A percentile compares a stretch with the other conserved stretches of the same genome.
phyloP scores from a whole-genome alignment of 192 early-diverging fungal species.

The Podila verticillata region DNA sequence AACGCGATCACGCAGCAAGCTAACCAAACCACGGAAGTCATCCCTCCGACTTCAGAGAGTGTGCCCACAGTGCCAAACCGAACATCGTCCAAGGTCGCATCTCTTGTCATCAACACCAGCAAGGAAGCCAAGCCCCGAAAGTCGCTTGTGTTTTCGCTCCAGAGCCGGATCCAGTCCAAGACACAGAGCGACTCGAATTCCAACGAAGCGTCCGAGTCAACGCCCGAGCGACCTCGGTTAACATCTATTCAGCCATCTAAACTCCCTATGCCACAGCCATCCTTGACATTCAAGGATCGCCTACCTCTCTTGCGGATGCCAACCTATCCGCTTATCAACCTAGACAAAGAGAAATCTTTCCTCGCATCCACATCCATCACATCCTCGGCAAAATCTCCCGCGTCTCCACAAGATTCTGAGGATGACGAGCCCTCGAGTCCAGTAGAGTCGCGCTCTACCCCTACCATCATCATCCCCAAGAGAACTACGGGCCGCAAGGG shows the following conservation, averaged over 20 bases:
- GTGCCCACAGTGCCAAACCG: neutral
- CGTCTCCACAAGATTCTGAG: neutral
- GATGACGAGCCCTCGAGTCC: neutral
- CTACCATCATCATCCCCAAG: constrained; percentile 28
- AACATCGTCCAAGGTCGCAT: neutral
- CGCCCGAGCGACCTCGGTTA: neutral
- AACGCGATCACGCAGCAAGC: constrained; percentile 5
- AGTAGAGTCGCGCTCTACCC: neutral
- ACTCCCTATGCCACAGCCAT: neutral
- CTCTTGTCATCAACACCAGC: neutral
- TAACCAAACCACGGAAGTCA: neutral
- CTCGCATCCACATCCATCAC: neutral
- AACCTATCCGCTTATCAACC: constrained; percentile 26
- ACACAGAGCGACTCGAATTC: neutral
- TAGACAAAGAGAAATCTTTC: constrained; percentile 10
- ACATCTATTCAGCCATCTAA: neutral
- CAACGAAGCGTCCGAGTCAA: neutral
- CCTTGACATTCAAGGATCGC: constrained; percentile 11
- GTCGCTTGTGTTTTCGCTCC: constrained; percentile 27
- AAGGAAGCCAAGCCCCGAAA: constrained; percentile 18
- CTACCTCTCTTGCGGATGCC: constrained; percentile 21
- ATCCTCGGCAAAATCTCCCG: neutral
- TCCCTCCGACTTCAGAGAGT: neutral
- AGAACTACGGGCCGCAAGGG: constrained; percentile 33
- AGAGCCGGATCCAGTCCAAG: constrained; percentile 17